Evolutionary conservation across 352 stramenopile species (phyloP).

Genomic region (Hyaloperonospora brassicae): DNA sequence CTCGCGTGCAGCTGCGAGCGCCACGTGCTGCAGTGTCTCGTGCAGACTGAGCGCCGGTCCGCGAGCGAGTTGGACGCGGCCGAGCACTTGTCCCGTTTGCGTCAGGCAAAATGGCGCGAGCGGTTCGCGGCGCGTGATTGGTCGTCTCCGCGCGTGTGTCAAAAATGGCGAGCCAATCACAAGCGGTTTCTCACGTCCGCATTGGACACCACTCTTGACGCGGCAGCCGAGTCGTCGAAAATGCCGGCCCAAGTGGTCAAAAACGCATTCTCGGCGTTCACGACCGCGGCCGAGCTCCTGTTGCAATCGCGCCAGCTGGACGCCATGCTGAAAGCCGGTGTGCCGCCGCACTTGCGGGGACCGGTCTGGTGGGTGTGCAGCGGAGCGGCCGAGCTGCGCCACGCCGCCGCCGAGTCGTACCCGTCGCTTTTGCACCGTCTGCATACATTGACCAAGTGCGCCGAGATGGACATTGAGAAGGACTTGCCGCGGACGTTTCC

Average conservation of each 20-base stretch:
- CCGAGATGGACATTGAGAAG: conserved; percentile 84
- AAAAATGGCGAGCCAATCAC: conserved; percentile 70
- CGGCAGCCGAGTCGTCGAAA: conserved; percentile 9
- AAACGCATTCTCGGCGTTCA: conserved; percentile 39
- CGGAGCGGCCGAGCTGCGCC: conserved; percentile 46
- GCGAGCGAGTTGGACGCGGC: conserved; percentile 13
- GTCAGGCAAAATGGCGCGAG: conserved; percentile 47
- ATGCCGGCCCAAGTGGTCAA: conserved; percentile 36
- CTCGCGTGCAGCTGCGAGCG: conserved; percentile 38
- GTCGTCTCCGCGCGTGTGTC: conserved; percentile 42
- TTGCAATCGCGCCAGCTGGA: conserved; percentile 60
- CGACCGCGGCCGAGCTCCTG: conserved; percentile 42
- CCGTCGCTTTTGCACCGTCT: conserved; percentile 41
- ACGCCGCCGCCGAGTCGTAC: conserved; percentile 43
- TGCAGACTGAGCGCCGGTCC: conserved; percentile 10
- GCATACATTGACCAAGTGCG: conserved; percentile 52
- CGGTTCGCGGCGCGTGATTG: conserved; percentile 51
- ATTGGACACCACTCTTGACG: no score
- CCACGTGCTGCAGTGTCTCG: conserved; percentile 38
- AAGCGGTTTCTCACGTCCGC: conserved; percentile 24
- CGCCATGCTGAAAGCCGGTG: conserved; percentile 44
- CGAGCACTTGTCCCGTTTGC: conserved; percentile 26
- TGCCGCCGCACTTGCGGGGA: conserved; percentile 57
- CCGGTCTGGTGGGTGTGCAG: conserved; percentile 81
- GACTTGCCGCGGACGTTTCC: conserved; percentile 81